These are phyloP conservation scores for Venturia pyrina DNA, from an alignment of 2,329 filamentous ascomycete genomes.

Conservation along the genomic window DNA sequence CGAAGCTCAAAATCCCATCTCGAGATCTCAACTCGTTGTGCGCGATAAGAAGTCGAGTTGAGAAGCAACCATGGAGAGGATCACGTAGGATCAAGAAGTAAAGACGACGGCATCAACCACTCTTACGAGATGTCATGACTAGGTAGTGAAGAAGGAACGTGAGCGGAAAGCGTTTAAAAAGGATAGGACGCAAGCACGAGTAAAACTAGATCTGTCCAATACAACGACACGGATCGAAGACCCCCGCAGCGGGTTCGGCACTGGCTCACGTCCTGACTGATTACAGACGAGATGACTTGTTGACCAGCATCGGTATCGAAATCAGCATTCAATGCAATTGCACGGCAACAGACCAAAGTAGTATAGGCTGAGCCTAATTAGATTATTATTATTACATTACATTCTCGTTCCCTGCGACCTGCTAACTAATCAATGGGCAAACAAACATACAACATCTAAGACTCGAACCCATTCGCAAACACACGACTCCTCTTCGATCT, in stretches of 20 bases:
- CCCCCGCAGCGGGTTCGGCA: not conserved
- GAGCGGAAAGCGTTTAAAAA: not conserved
- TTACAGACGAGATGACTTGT: not conserved
- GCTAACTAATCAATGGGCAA: not conserved
- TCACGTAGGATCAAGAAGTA: too few species aligned
- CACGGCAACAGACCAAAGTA: not conserved
- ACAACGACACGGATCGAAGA: not conserved
- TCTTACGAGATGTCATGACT: too few species aligned
- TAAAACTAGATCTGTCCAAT: not conserved
- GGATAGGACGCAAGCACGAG: not conserved
- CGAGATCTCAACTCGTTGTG: too few species aligned
- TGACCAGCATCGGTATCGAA: too few species aligned
- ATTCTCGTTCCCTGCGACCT: not conserved
- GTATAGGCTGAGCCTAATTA: not conserved
- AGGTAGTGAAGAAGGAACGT: too few species aligned
- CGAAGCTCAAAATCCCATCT: too few species aligned
- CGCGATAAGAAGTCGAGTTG: too few species aligned
- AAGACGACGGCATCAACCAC: too few species aligned
- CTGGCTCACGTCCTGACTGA: not conserved
- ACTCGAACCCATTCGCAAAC: not conserved
- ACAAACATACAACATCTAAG: not conserved
- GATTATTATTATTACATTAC: not conserved
- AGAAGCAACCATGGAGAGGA: too few species aligned
- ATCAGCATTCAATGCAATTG: not conserved
- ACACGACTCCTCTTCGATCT: not conserved